Evolutionary conservation across 805 yeast species (phyloP), one percentile per base, ranked within the genome.

Genomic region (Schwanniomyces vanrijiae): DNA sequence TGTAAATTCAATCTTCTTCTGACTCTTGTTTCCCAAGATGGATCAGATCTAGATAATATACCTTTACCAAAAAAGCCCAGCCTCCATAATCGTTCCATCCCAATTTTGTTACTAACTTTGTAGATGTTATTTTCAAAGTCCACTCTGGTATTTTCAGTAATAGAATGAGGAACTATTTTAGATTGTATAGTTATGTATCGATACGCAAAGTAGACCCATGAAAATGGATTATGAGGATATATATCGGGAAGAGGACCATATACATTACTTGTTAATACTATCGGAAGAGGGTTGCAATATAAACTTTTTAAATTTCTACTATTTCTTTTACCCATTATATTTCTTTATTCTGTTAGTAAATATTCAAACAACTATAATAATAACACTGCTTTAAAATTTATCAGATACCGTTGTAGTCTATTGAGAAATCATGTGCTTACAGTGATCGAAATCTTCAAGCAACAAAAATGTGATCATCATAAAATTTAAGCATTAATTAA

Each of bases 321-420:
- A 46, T 64, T 62, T 47, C 68, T 63, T 59, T 68, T 71, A 42
- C 58, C 66, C 71, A 66, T 66, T 43, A 35, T 21, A 22, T 28
- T 33, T 29, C 40, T 46, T 51, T 33, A 19, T 31, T 16, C 13
- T 18, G 59, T 54, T 57, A 53, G 59, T 59, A 47, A 33, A 35
- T 37, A 38, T 20, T n/a, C 21, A 5, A 22, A 20, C n/a, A 9
- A 37, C 4, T 5, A 37, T 19, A 37, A n/a, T 37, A 19, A 8
- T 34, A 34, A 14, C 9, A 19, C 25, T 20, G 25, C 39, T 20
- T 13, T 37, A 22, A 16, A 38, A 11, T 7, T 31, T 21, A 11
- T 86, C 96, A 88, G 96, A 88, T 88, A 88, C 96, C 96, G 96
- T 88, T 88, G 95, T 88, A 88, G 96, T 88, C 96, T 84, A 78